Evolutionary conservation across 192 early-diverging fungal species (phyloP).

Genomic region (Podila epicladia): DNA sequence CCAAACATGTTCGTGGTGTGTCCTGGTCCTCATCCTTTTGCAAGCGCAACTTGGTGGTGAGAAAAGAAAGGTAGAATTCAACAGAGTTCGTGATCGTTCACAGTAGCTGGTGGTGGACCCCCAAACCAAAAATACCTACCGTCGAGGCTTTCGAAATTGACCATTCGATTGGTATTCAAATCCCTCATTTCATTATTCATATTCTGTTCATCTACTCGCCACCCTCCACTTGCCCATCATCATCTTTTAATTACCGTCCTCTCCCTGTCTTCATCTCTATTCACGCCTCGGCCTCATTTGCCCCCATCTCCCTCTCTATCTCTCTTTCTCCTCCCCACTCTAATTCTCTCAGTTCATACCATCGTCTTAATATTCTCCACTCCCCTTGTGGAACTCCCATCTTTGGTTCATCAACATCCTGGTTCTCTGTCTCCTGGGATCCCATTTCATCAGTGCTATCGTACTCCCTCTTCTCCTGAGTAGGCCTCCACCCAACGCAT

Average conservation of each 20-base stretch:
- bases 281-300: background rate
- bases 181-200: background rate
- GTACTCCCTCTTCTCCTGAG: no score
- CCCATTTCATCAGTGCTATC: no score
- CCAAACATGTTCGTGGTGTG: no score
- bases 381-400: background rate
- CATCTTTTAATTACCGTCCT: slow-evolving; percentile 6
- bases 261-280: background rate
- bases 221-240: background rate
- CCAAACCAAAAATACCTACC: background rate
- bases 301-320: background rate
- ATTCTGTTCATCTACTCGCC: background rate
- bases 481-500: no score
- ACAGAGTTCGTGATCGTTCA: no score
- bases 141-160: background rate
- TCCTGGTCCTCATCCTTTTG: no score
- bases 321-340: background rate
- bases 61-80: no score
- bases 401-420: background rate
- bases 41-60: no score
- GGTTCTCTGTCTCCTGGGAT: no score
- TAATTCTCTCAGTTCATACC: background rate
- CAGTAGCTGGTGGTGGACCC: no score
- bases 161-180: background rate
- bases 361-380: background rate